Percentiles rank a stretch among this genome's conserved stretches.
phyloP scores from a whole-genome alignment of 1,284 basidiomycete genomes.

The Coriolopsis trogii region DNA sequence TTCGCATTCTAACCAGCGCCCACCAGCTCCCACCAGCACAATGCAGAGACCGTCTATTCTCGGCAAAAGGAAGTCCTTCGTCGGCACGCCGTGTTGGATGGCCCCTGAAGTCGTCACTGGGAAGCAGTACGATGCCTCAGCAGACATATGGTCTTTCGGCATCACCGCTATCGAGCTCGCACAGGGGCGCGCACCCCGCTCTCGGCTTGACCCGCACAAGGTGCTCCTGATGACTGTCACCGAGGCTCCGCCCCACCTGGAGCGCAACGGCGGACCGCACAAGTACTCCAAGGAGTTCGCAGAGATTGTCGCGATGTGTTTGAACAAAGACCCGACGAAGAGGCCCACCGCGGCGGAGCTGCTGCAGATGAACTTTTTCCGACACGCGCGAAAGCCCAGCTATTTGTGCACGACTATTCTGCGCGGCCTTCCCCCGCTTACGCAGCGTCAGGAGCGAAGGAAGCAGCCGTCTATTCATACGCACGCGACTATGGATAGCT shows the following conservation, averaged over 20 bases:
- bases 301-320: constrained; percentile 80
- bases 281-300: constrained; percentile 84
- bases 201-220: constrained; percentile 72
- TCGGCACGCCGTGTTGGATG: constrained; percentile 96
- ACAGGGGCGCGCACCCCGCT: constrained; percentile 82
- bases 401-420: constrained; percentile 78
- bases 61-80: constrained; percentile 83
- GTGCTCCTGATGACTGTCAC: constrained; percentile 80
- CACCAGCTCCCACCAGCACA: constrained; percentile 14
- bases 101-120: constrained; percentile 89
- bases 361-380: constrained; percentile 83
- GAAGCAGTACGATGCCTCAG: constrained; percentile 80
- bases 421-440: constrained; percentile 69
- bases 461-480: constrained; percentile 43
- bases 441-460: constrained; percentile 69
- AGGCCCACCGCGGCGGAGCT: constrained; percentile 81
- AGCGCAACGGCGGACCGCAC: constrained; percentile 71
- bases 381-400: constrained; percentile 70
- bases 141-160: constrained; percentile 92
- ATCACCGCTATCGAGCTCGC: constrained; percentile 88
- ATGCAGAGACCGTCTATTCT: constrained; percentile 36
- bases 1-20: too few species aligned
- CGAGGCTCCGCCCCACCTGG: constrained; percentile 73
- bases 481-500: constrained; percentile 60
- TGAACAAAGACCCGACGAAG: constrained; percentile 80